Percentiles rank a stretch among this genome's conserved stretches.
phyloP scores from a whole-genome alignment of 148 eudicot genomes.

The Camellia japonica region DNA sequence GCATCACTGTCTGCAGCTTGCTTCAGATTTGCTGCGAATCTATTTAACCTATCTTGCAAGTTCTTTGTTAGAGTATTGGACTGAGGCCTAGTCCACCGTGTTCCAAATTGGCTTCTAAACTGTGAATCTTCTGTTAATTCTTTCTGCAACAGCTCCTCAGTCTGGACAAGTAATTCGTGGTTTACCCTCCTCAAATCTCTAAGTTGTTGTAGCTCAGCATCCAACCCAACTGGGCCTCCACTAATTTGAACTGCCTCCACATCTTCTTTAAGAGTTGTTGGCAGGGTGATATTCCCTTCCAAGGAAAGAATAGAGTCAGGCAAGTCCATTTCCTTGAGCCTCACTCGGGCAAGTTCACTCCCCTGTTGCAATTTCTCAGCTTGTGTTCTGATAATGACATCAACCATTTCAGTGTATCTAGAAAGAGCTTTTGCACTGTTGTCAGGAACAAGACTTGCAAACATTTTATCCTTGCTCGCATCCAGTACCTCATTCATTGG shows the following conservation, averaged over 20 bases:
- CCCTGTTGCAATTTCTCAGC: slow-evolving; percentile 98
- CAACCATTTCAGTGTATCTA: slow-evolving; percentile 94
- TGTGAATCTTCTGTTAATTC: slow-evolving; percentile 90
- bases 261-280: slow-evolving; percentile 79
- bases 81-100: slow-evolving; percentile 97
- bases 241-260: slow-evolving; percentile 97
- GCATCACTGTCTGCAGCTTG: slow-evolving; percentile 98
- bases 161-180: slow-evolving; percentile 82
- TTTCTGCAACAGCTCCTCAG: slow-evolving; percentile 95
- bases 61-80: slow-evolving; percentile 92
- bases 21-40: slow-evolving; percentile 89
- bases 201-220: slow-evolving; percentile 85
- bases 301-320: slow-evolving; percentile 88
- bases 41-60: slow-evolving; percentile 82
- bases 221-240: slow-evolving; percentile 91
- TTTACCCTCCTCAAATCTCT: slow-evolving; percentile 93
- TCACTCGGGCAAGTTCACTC: slow-evolving; percentile 93
- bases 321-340: slow-evolving; percentile 94
- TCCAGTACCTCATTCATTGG: slow-evolving; percentile 75
- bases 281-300: slow-evolving; percentile 73
- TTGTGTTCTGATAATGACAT: slow-evolving; percentile 85
- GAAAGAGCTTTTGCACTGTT: slow-evolving; percentile 91
- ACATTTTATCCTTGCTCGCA: slow-evolving; percentile 85
- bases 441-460: slow-evolving; percentile 88
- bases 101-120: slow-evolving; percentile 90